Conservation (phyloP, 768 basidiomycete genomes). For the Goffeauzyma gilvescens region DNA sequence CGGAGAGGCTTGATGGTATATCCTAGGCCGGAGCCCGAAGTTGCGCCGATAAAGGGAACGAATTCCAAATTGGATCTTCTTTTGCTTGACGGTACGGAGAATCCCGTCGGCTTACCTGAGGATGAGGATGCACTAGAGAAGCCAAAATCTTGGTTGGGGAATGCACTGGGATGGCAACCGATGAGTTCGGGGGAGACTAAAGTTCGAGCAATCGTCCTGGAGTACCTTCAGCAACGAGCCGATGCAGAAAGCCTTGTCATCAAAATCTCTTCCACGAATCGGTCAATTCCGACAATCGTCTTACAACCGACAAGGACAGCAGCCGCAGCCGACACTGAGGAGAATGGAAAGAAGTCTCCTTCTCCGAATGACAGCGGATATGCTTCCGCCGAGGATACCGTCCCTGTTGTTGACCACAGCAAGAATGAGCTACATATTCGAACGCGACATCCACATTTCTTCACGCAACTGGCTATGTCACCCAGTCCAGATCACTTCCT, state of each 20-base stretch:
- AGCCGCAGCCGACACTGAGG: too few relatives aligned
- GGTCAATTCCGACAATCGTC: slow-evolving; percentile 1
- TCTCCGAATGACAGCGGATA: not conserved
- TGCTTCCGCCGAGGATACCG: not conserved
- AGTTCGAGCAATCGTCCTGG: slow-evolving; percentile 14
- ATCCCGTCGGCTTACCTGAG: not conserved
- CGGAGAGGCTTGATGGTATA: slow-evolving; percentile 41
- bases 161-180: not conserved
- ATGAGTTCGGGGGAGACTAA: slow-evolving; percentile 24
- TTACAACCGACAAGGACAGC: slow-evolving; percentile 12
- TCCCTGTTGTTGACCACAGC: slow-evolving; percentile 36
- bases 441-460: slow-evolving; percentile 21
- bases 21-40: slow-evolving; percentile 43
- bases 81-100: not conserved
- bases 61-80: not conserved
- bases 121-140: not conserved
- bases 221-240: slow-evolving; percentile 24
- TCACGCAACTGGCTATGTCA: slow-evolving; percentile 14
- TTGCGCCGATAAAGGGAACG: slow-evolving; percentile 12
- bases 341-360: too few relatives aligned
- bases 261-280: slow-evolving; percentile 34
- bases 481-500: slow-evolving; percentile 17
- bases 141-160: not conserved
- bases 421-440: slow-evolving; percentile 39
- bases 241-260: slow-evolving; percentile 33